Evolutionary conservation across 179 eudicot species (phyloP), one percentile per base, ranked within the genome.

Genomic region (Corrigiola litoralis): DNA sequence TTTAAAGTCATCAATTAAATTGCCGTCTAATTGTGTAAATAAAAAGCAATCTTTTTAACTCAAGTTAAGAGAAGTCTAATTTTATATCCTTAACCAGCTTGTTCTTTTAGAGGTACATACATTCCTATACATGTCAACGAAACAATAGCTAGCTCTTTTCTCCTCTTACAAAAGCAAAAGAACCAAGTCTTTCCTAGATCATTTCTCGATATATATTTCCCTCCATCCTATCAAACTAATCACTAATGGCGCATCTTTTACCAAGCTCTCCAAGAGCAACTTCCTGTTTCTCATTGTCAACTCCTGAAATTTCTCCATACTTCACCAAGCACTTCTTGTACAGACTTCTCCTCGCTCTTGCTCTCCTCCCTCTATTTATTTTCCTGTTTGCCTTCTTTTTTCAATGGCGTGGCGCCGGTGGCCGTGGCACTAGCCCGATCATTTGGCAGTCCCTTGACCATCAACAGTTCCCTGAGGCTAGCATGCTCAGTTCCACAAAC

Each of bases 221-320:
- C n/a, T n/a, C n/a, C n/a, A n/a, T n/a, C n/a, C n/a, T n/a, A n/a
- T n/a, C n/a, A n/a, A n/a, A n/a, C n/a, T n/a, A n/a, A n/a, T n/a
- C n/a, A n/a, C n/a, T n/a, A 24, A 59, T 59, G 64, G 64, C 40
- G 42, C 36, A 38, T 40, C 36, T 25, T 16, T 41, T 59, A 59
- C 64, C 50, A 25, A 8, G 8, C 5, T 40, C 36, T 27, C 23
- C 7, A 40, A 7, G 20, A 14, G 36, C 29, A 7, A 11, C 23
- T 7, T 24, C 48, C 23, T 37, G 32, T 58, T 13, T 37, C 3
- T 13, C 63, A 13, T 29, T 32, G 12, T n/a, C 42, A 56, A 16
- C 7, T 16, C 40, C 64, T 59, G 36, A 37, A 40, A 14, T 59
- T 25, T 59, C 34, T 13, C 11, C 50, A 4, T 41, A 27, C 32